Evolutionary conservation across 768 basidiomycete genomes (phyloP), one percentile per base, ranked within the genome.

Genomic region (Mycena metata): DNA sequence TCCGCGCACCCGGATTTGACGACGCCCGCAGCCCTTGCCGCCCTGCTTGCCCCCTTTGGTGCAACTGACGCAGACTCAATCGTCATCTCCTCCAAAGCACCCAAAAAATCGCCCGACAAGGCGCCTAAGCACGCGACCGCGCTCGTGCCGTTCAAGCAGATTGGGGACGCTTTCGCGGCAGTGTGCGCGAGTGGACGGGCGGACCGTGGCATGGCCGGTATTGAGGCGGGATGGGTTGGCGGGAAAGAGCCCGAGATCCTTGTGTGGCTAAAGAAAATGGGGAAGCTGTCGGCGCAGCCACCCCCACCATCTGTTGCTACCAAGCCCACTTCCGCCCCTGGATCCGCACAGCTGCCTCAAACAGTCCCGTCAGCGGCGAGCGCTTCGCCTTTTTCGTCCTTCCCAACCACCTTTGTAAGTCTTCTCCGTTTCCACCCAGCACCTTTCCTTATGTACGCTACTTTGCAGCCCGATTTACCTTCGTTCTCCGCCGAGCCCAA

Each of bases 161-260:
- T 95, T 50, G 85, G 89, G 1, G 87, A 91, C 46, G 93, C 94
- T 3, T 93, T 93, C 74, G 91, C 89, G 3, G 91, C 89, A 3
- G 90, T 95, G 0, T 89, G 89, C 70, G 90, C 86, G 26, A 89
- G 80, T 65, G 86, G 83, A 19, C 79, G 79, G 49, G 82, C 78
- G 58, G 87, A 87, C 64, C 79, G 81, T 50, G 89, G 86, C 0
- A 66, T 92, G 64, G 82, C 83, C 5, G 89, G 87, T 17, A 83
- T 95, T 56, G 92, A 94, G 52, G 84, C 93, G 0, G 79, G 83
- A 0, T 96, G 94, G 94, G 89, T 89, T 17, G 90, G 85, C 47
- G 90, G 90, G 13, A 86, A 85, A 72, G 94, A 95, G 71, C 94
- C 94, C 2, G 87, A 83, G 49, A 87, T 93, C 66, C 78, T 95